Evolutionary conservation across 352 stramenopile species (phyloP).

Genomic region (Phytophthora europaea): DNA sequence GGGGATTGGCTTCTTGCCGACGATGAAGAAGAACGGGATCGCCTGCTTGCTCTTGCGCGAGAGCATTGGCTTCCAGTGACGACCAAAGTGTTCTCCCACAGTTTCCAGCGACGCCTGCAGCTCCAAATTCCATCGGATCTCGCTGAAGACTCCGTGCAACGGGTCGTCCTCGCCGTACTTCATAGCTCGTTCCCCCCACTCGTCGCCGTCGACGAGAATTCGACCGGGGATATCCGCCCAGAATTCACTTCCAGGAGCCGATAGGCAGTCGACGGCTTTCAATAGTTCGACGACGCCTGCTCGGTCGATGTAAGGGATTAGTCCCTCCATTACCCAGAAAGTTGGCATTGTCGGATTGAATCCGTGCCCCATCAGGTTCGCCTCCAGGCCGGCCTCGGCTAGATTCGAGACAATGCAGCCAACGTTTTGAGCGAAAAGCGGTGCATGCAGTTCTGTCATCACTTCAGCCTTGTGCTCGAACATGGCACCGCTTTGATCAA

Average conservation of each 20-base stretch:
- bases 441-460: conserved; percentile 51
- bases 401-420: conserved; percentile 62
- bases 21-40: conserved; percentile 36
- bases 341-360: conserved; percentile 63
- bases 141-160: conserved; percentile 52
- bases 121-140: conserved; percentile 51
- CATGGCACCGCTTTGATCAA: conserved; percentile 54
- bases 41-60: conserved; percentile 22
- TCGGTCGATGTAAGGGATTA: conserved; percentile 56
- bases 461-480: conserved; percentile 63
- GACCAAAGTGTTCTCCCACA: conserved; percentile 49
- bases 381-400: conserved; percentile 44
- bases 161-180: conserved; percentile 71
- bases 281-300: conserved; percentile 51
- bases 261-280: conserved; percentile 59
- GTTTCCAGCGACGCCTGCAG: conserved; percentile 41
- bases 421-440: conserved; percentile 49
- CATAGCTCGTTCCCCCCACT: conserved; percentile 34
- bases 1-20: conserved; percentile 45
- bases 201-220: conserved; percentile 27
- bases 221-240: conserved; percentile 62
- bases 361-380: conserved; percentile 46
- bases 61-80: conserved; percentile 48
- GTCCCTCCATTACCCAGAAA: conserved; percentile 68
- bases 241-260: conserved; percentile 55